A percentile compares a stretch with the other conserved stretches of the same genome.
phyloP scores from a whole-genome alignment of 768 basidiomycete genomes.

The Boletus edulis region DNA sequence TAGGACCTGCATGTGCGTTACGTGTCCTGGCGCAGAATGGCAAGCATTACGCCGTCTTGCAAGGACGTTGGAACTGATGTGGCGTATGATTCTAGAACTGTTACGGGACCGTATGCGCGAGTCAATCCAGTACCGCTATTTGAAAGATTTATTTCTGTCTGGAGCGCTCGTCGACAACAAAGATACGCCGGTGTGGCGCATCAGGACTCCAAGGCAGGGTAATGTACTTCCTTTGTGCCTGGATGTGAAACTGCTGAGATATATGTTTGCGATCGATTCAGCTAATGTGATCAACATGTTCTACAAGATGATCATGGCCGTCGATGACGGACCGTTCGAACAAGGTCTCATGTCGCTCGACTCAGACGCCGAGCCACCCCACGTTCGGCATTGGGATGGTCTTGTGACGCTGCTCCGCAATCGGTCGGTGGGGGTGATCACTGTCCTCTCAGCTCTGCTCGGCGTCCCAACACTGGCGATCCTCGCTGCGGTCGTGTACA shows the following conservation, averaged over 20 bases:
- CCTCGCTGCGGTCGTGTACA: conserved; percentile 1
- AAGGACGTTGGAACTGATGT: background rate
- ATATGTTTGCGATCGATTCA: background rate
- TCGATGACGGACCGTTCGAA: conserved; percentile 17
- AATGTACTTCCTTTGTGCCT: background rate
- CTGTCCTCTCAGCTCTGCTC: conserved; percentile 12
- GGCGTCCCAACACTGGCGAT: conserved; percentile 21
- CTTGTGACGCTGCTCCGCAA: conserved; percentile 4
- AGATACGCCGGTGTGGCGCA: conserved; percentile 13
- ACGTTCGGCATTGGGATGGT: conserved; percentile 19
- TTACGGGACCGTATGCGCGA: conserved; percentile 3
- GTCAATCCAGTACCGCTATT: conserved; percentile 8
- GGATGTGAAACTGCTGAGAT: background rate
- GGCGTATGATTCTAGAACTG: background rate
- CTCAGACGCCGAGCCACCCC: conserved; percentile 14
- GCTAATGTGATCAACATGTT: conserved; percentile 14
- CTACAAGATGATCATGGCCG: conserved; percentile 18
- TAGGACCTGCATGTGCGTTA: conserved; percentile 20
- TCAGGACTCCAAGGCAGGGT: conserved; percentile 20
- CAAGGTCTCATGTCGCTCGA: conserved; percentile 18
- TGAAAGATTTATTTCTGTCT: conserved; percentile 18
- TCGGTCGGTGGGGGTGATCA: background rate
- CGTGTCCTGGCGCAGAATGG: conserved; percentile 13
- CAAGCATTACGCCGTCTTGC: background rate
- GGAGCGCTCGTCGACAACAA: conserved; percentile 11